A percentile compares a stretch with the other conserved stretches of the same genome.
phyloP scores from a whole-genome alignment of 768 basidiomycete species.

The Phlebiopsis gigantea region DNA sequence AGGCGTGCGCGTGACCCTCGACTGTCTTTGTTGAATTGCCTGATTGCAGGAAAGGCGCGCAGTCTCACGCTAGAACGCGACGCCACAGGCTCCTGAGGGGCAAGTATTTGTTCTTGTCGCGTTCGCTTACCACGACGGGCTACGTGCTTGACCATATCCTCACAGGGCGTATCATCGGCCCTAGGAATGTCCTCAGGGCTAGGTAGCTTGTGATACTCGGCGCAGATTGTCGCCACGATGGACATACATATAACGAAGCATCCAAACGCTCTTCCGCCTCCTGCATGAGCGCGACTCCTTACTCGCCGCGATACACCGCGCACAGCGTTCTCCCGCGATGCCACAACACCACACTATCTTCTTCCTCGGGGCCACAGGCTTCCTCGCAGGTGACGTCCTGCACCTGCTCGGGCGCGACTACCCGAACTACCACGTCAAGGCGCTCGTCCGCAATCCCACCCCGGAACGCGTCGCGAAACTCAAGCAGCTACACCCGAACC shows the following conservation, averaged over 20 bases:
- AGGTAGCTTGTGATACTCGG: background rate
- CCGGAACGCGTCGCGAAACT: slow-evolving; percentile 27
- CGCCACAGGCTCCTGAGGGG: background rate
- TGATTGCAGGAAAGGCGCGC: background rate
- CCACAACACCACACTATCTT: slow-evolving; percentile 26
- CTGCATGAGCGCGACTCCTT: background rate
- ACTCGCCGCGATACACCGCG: background rate
- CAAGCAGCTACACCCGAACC: slow-evolving; percentile 24
- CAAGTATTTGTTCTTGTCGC: too few relatives aligned
- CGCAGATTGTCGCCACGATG: background rate
- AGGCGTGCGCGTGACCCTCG: too few relatives aligned
- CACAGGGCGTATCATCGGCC: too few relatives aligned
- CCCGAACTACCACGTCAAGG: slow-evolving; percentile 29
- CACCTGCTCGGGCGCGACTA: slow-evolving; percentile 27
- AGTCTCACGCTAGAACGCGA: background rate
- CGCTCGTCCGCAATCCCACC: slow-evolving; percentile 32
- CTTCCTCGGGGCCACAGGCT: slow-evolving; percentile 41
- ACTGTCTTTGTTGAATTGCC: too few relatives aligned
- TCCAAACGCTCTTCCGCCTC: background rate
- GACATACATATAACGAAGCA: background rate
- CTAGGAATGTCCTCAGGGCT: background rate
- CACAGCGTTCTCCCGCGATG: background rate
- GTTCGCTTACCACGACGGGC: too few relatives aligned
- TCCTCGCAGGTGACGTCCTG: slow-evolving; percentile 37
- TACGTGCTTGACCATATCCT: too few relatives aligned